A percentile compares a stretch with the other conserved stretches of the same genome.
phyloP scores from a whole-genome alignment of 768 basidiomycete species.

The Atractiella rhizophila region DNA sequence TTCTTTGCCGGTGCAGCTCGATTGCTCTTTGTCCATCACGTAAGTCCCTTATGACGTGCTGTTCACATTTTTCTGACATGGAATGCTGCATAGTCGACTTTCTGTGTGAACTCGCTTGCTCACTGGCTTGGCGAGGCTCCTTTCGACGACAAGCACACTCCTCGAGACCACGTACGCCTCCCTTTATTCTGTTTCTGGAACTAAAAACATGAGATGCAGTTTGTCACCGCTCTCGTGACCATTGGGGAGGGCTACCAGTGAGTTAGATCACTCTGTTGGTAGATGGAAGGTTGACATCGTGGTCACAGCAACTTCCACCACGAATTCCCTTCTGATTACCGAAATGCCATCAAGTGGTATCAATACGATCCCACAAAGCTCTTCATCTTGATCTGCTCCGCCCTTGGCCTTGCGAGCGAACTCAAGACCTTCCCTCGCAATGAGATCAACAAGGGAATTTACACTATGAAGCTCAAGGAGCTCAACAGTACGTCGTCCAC shows the following conservation, averaged over 20 bases:
- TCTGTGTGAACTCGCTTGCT: slow-evolving; percentile 69
- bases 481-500: no score
- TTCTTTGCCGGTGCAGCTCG: slow-evolving; percentile 52
- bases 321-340: slow-evolving; percentile 56
- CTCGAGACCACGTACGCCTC: slow-evolving; percentile 36
- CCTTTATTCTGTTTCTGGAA: background rate
- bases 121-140: slow-evolving; percentile 59
- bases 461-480: slow-evolving; percentile 59
- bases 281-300: background rate
- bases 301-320: slow-evolving; percentile 22
- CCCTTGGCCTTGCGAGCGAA: slow-evolving; percentile 47
- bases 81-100: slow-evolving; percentile 34
- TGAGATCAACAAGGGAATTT: slow-evolving; percentile 56
- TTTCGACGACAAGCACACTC: slow-evolving; percentile 54
- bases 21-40: slow-evolving; percentile 54
- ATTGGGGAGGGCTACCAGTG: slow-evolving; percentile 76
- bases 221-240: slow-evolving; percentile 56
- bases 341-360: slow-evolving; percentile 37
- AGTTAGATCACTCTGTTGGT: slow-evolving; percentile 33
- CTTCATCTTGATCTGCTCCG: slow-evolving; percentile 47
- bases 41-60: slow-evolving; percentile 24
- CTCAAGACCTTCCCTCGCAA: slow-evolving; percentile 66
- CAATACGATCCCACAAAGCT: slow-evolving; percentile 24
- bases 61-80: background rate
- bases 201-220: slow-evolving; percentile 25